Base-by-base conservation (phyloP, 1,284 basidiomycete genomes). In the Pascua guehoae region DNA sequence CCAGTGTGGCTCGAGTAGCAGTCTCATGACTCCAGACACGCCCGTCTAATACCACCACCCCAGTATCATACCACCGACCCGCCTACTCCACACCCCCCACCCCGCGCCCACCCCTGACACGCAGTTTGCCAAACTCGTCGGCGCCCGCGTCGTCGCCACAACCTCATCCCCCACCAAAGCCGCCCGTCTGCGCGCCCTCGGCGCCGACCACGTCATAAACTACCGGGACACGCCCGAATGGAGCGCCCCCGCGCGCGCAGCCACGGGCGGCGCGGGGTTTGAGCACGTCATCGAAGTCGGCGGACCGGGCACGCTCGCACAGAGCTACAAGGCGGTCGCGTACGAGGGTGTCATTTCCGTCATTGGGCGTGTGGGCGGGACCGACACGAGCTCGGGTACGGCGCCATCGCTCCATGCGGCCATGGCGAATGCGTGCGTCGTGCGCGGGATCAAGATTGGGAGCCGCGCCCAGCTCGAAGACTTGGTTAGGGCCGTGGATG, bases 221-320 rank as follows among this genome's bases (percentile, higher is more conserved):
- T 72, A 72, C 61, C 58, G 51, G 36, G 53, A 58, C 7, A 65
- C 62, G 56, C 60, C 66, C 1, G 67, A 76, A 39, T 78, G 77
- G 77, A 71, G 70, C 54, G 60, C 67, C 51, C 66, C 69, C 10
- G 76, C 71, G 1, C 53, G 65, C 49, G 57, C 62, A 17, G 60
- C 72, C 11, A 73, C 70, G 18, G 50, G 59, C 8, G 71, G 42
- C 42, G 66, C 67, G 12, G 85, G 85, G 12, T 84, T 83, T 5
- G 82, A 86, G 56, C 82, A 83, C 63, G 69, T 85, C 42, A 72
- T 86, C 47, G 85, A 86, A 41, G 82, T 83, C 43, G 83, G 83
- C 4, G 84, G 85, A 1, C 61, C 77, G 4, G 79, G 80, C 11
- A 85, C 84, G 7, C 70, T 86, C 2, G 55, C 66, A 11, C 80